Evolutionary conservation across 352 stramenopile species (phyloP), one percentile per base, ranked within the genome.

Genomic region (Aphanomyces stellatus): DNA sequence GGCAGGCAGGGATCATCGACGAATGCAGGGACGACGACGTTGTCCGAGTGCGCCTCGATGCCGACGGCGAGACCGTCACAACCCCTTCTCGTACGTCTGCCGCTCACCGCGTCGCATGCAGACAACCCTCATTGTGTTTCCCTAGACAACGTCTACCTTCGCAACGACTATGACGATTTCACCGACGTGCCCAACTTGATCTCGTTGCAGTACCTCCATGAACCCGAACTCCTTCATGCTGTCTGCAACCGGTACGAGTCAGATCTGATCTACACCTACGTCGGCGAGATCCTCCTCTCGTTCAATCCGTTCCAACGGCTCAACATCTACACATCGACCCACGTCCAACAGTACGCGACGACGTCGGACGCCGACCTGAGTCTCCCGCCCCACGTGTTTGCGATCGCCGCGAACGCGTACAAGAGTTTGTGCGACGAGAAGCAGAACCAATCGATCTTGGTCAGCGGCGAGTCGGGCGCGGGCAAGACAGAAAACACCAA

Each of bases 401-500:
- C 88, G 48, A 95, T 98, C 51, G 90, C 88, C 2, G 82, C 78
- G 41, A 87, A 82, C 53, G 91, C 92, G 19, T 98, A 96, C 63
- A 72, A 79, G 8, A 82, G 83, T 0, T 65, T 97, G 28, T 76
- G 79, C 57, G 65, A 69, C 7, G 68, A 84, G 24, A 72, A 75
- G 62, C 79, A 74, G 46, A 95, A 94, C 76, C 93, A 98, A 73
- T 95, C 87, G 30, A 97, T 98, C 67, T 72, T 98, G 10, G 92
- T 98, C 0, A 96, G 85, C 60, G 93, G 93, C 56, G 93, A 98
- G 65, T 93, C 79, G 41, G 93, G 93, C 41, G 95, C 92, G 34
- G 95, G 95, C 65, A 98, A 98, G 70, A 98, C 93, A 11, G 95
- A 98, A 77, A 97, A 88, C 30, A 97, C 96, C 65, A 98, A 98